phyloP scores from a whole-genome alignment of 2,329 filamentous ascomycete genomes.

The Microcyclospora tardicrescens region DNA sequence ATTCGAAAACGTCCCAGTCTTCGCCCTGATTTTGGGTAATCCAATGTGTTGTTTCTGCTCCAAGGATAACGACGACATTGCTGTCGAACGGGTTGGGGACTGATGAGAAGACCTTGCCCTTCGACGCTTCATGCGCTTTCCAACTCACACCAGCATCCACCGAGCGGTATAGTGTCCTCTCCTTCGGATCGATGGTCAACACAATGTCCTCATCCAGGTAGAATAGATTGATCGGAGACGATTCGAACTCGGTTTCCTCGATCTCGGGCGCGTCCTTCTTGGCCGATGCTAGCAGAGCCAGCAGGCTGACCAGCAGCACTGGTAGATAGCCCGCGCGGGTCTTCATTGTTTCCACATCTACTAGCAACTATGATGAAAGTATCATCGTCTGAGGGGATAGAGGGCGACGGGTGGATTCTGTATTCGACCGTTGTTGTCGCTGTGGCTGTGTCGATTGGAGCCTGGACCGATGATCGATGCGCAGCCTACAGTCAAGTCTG shows the following conservation, averaged over 20 bases:
- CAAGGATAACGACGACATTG: conserved; percentile 68
- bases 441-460: too few species aligned
- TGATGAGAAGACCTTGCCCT: conserved; percentile 49
- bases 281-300: conserved; percentile 11
- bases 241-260: conserved; percentile 50
- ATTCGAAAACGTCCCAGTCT: conserved; percentile 64
- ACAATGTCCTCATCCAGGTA: conserved; percentile 86
- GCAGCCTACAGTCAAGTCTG: too few species aligned
- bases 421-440: too few species aligned
- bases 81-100: conserved; percentile 67
- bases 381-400: too few species aligned
- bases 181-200: conserved; percentile 55
- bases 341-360: too few species aligned
- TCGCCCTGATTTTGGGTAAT: conserved; percentile 72
- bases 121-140: conserved; percentile 51
- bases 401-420: too few species aligned
- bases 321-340: too few species aligned
- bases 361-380: too few species aligned
- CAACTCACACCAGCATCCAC: conserved; percentile 69
- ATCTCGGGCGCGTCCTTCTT: conserved; percentile 44
- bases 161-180: conserved; percentile 61
- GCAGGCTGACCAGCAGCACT: conserved; percentile 11
- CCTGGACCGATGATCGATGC: too few species aligned
- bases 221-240: conserved; percentile 55
- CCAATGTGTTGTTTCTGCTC: conserved; percentile 56